These are phyloP conservation scores for Populus tremula DNA, from an alignment of 345 rosid species.

Conservation along the genomic window DNA sequence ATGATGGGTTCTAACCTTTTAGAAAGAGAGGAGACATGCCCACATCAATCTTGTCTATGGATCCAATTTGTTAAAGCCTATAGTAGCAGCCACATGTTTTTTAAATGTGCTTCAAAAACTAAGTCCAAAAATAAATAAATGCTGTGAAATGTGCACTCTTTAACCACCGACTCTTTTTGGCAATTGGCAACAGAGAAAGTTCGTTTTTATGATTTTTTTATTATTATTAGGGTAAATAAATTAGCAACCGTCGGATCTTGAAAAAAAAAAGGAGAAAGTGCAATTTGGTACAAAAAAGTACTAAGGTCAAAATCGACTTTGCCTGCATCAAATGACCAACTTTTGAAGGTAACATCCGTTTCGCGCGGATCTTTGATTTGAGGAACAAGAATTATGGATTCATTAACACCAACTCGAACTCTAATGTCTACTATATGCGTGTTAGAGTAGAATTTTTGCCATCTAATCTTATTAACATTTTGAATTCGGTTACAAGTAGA, in stretches of 20 bases:
- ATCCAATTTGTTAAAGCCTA: not conserved
- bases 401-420: not conserved
- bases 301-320: not conserved
- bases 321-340: not conserved
- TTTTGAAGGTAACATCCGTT: not conserved
- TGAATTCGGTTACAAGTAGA: not conserved
- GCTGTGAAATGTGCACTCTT: too few relatives aligned
- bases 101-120: not conserved
- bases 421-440: not conserved
- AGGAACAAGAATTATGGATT: not conserved
- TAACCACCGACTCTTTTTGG: not conserved
- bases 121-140: not conserved
- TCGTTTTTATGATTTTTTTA: not conserved
- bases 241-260: not conserved
- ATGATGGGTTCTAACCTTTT: not conserved
- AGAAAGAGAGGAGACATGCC: not conserved
- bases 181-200: not conserved
- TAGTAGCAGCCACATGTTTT: not conserved
- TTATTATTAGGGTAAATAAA: not conserved
- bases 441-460: not conserved
- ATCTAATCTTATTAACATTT: not conserved
- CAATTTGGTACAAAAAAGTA: not conserved
- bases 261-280: not conserved
- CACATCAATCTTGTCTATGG: not conserved
- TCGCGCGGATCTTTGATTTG: not conserved